Conservation (phyloP, 2,329 filamentous ascomycete species). For the Neodidymelliopsis sp. region DNA sequence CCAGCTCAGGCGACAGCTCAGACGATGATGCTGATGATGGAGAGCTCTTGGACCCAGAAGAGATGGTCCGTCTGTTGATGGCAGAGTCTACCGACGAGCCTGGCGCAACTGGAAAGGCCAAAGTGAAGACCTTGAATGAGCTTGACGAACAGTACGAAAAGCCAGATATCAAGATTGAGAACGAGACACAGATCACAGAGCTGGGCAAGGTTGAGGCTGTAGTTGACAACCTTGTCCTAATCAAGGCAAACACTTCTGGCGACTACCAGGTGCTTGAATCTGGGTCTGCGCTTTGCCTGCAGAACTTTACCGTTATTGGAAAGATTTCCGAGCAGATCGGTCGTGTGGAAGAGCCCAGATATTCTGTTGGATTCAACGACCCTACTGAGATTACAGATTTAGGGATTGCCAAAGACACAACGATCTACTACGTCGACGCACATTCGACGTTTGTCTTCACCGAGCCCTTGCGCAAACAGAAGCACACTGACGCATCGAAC, state of each 20-base stretch:
- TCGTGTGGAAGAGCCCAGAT: slow-evolving; percentile 83
- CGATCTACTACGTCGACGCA: slow-evolving; percentile 79
- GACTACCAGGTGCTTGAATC: slow-evolving; percentile 85
- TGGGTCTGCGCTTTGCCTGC: slow-evolving; percentile 82
- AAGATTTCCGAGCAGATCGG: slow-evolving; percentile 86
- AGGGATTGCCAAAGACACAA: slow-evolving; percentile 72
- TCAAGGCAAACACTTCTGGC: slow-evolving; percentile 79
- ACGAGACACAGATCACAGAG: slow-evolving; percentile 77
- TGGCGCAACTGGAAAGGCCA: slow-evolving; percentile 67
- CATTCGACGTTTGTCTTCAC: slow-evolving; percentile 89
- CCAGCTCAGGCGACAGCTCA: slow-evolving; percentile 57
- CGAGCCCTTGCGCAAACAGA: slow-evolving; percentile 76
- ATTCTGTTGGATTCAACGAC: slow-evolving; percentile 79
- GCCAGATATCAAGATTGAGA: slow-evolving; percentile 79
- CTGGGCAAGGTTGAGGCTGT: slow-evolving; percentile 79
- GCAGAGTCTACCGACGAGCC: slow-evolving; percentile 82
- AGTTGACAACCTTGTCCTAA: slow-evolving; percentile 79
- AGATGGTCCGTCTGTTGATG: slow-evolving; percentile 86
- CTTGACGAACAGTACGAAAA: slow-evolving; percentile 60
- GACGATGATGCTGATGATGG: slow-evolving; percentile 69
- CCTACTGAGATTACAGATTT: slow-evolving; percentile 71
- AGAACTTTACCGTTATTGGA: slow-evolving; percentile 78
- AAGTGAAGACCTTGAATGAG: slow-evolving; percentile 85
- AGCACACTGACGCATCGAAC: slow-evolving; percentile 94
- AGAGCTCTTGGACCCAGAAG: slow-evolving; percentile 77